A percentile compares a stretch with the other conserved stretches of the same genome.
Evolutionary conservation across 352 stramenopile genomes (phyloP).

Genomic region (Thalassiosira delicatula): DNA sequence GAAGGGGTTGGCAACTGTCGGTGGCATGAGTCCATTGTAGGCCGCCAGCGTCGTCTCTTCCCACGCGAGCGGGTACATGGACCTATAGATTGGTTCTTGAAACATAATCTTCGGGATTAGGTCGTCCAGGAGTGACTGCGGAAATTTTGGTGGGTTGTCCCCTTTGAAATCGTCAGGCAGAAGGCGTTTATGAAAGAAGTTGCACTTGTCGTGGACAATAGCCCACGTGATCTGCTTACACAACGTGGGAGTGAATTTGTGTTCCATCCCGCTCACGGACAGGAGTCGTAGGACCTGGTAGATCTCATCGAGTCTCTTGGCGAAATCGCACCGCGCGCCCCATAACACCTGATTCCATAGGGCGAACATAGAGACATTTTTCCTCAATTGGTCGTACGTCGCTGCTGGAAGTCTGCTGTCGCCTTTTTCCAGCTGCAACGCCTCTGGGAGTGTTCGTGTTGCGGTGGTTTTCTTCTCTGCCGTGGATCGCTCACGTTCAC

Average conservation of each 20-base stretch:
- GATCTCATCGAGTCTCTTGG: no score
- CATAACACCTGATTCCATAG: neutral
- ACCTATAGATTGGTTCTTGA: neutral
- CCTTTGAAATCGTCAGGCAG: neutral
- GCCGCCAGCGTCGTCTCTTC: no score
- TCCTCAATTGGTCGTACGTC: neutral
- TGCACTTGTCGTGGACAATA: neutral
- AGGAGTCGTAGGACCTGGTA: no score
- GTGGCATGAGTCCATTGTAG: no score
- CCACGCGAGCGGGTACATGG: constrained; percentile 7
- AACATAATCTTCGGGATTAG: neutral
- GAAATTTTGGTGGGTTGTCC: neutral
- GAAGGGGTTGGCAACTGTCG: no score
- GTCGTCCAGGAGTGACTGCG: neutral
- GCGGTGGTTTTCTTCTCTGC: neutral
- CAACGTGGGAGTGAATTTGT: neutral
- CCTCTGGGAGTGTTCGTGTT: neutral
- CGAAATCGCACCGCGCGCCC: neutral
- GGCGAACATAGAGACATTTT: neutral
- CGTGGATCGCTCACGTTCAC: neutral
- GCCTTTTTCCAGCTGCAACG: neutral
- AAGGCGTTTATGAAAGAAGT: neutral
- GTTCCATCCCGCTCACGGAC: no score
- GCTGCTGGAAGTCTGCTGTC: neutral
- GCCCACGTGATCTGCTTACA: neutral